These are phyloP conservation scores for Phytophthora tentaculata DNA, from an alignment of 352 stramenopile genomes.

Conservation along the genomic window DNA sequence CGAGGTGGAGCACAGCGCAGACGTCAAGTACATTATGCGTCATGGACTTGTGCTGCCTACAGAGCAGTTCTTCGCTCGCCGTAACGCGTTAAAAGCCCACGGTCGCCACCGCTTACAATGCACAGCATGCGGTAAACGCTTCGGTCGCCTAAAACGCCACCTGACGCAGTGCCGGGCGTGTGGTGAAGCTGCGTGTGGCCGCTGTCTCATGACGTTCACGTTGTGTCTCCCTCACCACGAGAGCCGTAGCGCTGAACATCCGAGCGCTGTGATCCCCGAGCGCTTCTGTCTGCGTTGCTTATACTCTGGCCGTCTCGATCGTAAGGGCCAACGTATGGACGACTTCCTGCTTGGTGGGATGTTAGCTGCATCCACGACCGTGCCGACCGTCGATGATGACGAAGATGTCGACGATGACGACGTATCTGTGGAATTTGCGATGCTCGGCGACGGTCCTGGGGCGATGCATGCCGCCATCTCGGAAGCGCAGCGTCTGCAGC, in stretches of 20 bases:
- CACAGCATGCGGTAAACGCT: constrained; percentile 45
- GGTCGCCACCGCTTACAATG: constrained; percentile 44
- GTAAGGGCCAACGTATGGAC: constrained; percentile 56
- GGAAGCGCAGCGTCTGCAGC: constrained; percentile 37
- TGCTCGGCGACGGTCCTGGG: constrained; percentile 23
- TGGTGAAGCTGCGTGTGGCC: constrained; percentile 57
- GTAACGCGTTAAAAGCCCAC: constrained; percentile 39
- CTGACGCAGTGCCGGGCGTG: constrained; percentile 60
- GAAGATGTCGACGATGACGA: constrained; percentile 37
- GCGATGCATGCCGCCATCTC: constrained; percentile 36
- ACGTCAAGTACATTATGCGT: constrained; percentile 66
- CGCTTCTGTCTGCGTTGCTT: constrained; percentile 72
- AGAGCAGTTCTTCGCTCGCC: constrained; percentile 42
- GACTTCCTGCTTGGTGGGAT: constrained; percentile 35
- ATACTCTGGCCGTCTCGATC: constrained; percentile 58
- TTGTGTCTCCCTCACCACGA: constrained; percentile 65
- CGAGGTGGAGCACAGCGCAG: constrained; percentile 49
- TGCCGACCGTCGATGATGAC: constrained; percentile 36
- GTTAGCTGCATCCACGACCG: constrained; percentile 16
- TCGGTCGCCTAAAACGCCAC: constrained; percentile 48
- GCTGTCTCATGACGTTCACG: constrained; percentile 62
- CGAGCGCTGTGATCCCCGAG: constrained; percentile 67
- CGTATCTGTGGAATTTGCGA: constrained; percentile 34
- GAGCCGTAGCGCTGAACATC: constrained; percentile 58
- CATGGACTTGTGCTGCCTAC: constrained; percentile 44